Conservation (phyloP, 192 early-diverging fungal species). For the Rhizoclosmatium sp. region DNA sequence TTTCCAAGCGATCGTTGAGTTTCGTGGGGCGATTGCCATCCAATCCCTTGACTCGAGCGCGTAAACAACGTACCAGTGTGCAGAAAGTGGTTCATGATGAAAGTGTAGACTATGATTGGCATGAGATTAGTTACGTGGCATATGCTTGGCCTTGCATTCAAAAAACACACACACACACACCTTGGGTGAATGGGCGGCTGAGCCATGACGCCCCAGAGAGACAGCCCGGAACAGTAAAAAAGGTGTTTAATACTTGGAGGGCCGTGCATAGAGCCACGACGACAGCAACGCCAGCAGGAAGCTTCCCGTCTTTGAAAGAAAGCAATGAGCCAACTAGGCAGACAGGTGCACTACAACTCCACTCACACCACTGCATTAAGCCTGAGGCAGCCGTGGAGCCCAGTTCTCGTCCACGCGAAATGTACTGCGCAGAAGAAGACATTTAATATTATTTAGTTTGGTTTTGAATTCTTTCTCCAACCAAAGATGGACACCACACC, state of each 20-base stretch:
- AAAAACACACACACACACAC: not conserved
- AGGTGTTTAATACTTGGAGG: not conserved
- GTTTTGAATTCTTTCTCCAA: not conserved
- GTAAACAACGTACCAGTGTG: constrained; percentile 16
- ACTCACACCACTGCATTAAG: constrained; percentile 26
- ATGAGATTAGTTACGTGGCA: not conserved
- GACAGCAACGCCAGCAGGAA: constrained; percentile 17
- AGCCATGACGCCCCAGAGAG: constrained; percentile 8
- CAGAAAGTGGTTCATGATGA: constrained; percentile 29
- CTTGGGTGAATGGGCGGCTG: constrained; percentile 9
- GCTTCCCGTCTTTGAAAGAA: constrained; percentile 6
- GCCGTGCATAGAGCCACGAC: constrained; percentile 5
- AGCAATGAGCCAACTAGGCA: not conserved
- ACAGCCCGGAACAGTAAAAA: constrained; percentile 22
- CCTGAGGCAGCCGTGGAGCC: constrained; percentile 10
- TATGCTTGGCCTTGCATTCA: too few relatives aligned
- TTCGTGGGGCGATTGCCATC: not conserved
- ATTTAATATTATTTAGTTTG: not conserved
- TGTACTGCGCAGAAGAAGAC: not conserved
- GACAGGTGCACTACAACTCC: not conserved
- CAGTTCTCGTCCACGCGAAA: constrained; percentile 16
- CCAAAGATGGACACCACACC: not conserved
- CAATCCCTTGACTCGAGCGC: not conserved
- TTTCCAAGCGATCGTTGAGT: not conserved
- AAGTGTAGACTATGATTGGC: constrained; percentile 4